phyloP scores from a whole-genome alignment of 768 basidiomycete genomes.

The Russula emetica region DNA sequence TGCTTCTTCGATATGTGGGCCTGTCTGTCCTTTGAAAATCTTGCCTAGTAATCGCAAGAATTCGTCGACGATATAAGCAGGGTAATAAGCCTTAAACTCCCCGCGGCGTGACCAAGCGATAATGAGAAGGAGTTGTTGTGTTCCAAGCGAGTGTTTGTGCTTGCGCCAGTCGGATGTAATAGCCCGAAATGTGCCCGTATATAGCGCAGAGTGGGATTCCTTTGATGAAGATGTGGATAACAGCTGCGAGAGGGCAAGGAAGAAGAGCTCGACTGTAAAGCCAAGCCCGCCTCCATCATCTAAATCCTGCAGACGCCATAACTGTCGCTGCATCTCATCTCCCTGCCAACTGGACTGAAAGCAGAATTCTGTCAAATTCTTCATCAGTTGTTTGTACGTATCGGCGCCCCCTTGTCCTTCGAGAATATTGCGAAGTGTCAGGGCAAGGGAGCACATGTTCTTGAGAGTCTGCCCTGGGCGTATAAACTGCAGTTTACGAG shows the following conservation, averaged over 20 bases:
- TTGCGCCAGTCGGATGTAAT: too few relatives aligned
- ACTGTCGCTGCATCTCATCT: background rate
- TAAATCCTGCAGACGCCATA: too few relatives aligned
- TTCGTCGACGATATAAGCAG: too few relatives aligned
- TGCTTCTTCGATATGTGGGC: too few relatives aligned
- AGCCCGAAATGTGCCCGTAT: too few relatives aligned
- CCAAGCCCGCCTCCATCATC: too few relatives aligned
- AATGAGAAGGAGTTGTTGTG: background rate
- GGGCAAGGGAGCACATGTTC: too few relatives aligned
- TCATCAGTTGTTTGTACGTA: background rate
- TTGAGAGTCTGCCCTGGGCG: background rate
- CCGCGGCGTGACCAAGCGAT: too few relatives aligned
- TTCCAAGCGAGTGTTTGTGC: background rate
- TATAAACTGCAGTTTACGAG: background rate
- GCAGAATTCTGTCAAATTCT: background rate
- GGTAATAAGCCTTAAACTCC: fast-evolving
- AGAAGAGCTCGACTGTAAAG: too few relatives aligned
- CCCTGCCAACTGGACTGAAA: background rate
- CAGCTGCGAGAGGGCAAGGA: background rate
- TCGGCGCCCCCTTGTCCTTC: background rate
- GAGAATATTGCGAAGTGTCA: background rate
- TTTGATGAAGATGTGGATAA: background rate
- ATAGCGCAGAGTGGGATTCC: background rate
- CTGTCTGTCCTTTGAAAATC: too few relatives aligned
- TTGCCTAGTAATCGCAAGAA: too few relatives aligned